phyloP scores from a whole-genome alignment of 2,329 filamentous ascomycete species.

The Aspergillus pseudoterreus region DNA sequence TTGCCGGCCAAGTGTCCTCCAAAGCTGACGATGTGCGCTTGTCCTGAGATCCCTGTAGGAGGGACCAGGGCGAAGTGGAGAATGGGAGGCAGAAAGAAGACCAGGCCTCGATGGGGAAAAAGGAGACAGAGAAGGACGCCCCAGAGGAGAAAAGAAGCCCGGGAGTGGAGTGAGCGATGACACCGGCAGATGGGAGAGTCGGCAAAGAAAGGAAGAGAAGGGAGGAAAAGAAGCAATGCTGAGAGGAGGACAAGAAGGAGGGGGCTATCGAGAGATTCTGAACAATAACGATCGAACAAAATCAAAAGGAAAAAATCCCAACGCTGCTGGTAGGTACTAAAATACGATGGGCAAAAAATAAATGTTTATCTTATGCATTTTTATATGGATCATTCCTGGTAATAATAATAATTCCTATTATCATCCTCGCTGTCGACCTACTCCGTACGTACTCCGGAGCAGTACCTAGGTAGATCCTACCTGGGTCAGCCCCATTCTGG shows the following conservation, averaged over 20 bases:
- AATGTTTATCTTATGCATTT: not conserved
- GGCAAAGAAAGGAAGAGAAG: not conserved
- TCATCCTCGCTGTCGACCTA: not conserved
- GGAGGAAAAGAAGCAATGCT: conserved; percentile 1
- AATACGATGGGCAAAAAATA: not conserved
- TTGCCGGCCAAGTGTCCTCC: conserved; percentile 5
- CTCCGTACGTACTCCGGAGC: no score
- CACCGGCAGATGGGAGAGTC: not conserved
- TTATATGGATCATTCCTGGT: not conserved
- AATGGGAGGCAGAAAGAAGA: not conserved
- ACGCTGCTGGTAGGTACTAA: not conserved
- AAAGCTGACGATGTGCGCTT: conserved; percentile 3
- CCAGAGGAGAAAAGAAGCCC: not conserved
- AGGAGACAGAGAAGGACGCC: not conserved
- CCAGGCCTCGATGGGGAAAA: not conserved
- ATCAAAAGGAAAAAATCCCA: conserved; percentile 3
- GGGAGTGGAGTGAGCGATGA: conserved; percentile 4
- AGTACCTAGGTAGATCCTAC: not conserved
- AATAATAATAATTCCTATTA: not conserved
- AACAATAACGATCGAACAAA: conserved; percentile 6
- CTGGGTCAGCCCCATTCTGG: not conserved
- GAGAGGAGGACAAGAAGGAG: not conserved
- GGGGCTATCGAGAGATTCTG: not conserved
- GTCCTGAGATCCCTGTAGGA: conserved; percentile 7
- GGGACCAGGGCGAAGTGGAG: conserved; percentile 3